Conservation (phyloP, 2,329 filamentous ascomycete genomes). For the Aspergillus calidoustus region DNA sequence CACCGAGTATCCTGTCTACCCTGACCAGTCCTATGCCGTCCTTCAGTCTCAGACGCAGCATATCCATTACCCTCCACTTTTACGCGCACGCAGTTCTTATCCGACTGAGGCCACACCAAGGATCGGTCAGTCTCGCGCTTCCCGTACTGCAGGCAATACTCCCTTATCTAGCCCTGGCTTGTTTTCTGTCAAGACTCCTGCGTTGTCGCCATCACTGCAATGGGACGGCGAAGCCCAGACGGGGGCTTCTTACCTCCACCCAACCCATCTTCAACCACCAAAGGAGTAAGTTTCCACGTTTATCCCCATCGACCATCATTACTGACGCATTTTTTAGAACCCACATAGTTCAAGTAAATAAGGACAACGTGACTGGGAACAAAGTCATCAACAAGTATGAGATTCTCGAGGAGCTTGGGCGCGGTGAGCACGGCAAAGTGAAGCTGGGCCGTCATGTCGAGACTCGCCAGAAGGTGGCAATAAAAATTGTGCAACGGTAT, state of each 20-base stretch:
- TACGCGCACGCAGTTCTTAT: conserved; percentile 51
- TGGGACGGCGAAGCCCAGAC: conserved; percentile 44
- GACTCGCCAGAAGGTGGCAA: conserved; percentile 80
- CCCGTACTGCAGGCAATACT: conserved; percentile 53
- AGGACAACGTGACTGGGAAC: conserved; percentile 84
- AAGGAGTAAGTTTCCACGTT: conserved; percentile 65
- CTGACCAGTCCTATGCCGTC: conserved; percentile 54
- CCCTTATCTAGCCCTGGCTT: conserved; percentile 53
- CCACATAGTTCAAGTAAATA: conserved; percentile 87
- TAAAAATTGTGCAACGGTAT: conserved; percentile 97
- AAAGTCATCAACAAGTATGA: conserved; percentile 99
- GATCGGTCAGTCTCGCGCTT: conserved; percentile 30
- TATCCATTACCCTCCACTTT: conserved; percentile 43
- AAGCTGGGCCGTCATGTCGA: conserved; percentile 85
- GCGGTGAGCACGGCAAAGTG: conserved; percentile 96
- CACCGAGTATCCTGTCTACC: conserved; percentile 50
- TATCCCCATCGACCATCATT: not conserved
- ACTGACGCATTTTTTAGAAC: conserved; percentile 59
- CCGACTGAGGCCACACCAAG: conserved; percentile 35
- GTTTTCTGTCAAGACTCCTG: conserved; percentile 44
- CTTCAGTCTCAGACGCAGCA: conserved; percentile 50
- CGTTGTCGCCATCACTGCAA: conserved; percentile 37
- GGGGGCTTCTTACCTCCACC: conserved; percentile 69
- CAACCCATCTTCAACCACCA: conserved; percentile 72
- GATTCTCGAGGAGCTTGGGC: conserved; percentile 92